phyloP scores from a whole-genome alignment of 331 rosid species.

The Saraca asoca region DNA sequence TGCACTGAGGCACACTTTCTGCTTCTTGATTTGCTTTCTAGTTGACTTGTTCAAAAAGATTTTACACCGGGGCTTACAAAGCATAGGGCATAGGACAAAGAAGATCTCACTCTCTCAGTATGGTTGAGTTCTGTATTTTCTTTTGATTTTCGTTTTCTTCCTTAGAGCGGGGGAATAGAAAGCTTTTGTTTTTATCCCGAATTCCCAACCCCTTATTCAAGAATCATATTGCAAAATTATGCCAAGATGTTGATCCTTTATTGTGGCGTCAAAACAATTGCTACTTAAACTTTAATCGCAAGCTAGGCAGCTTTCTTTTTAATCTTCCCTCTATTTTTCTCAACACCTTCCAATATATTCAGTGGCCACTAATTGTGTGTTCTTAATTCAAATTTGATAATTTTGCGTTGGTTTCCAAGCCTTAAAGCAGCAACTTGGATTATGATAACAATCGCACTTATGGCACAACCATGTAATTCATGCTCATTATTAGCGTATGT shows the following conservation, averaged over 20 bases:
- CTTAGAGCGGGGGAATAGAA: neutral
- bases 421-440: too few species aligned
- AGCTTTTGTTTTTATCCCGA: neutral
- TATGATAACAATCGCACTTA: too few species aligned
- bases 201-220: neutral
- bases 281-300: too few species aligned
- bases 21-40: slow-evolving; percentile 12
- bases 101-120: slow-evolving; percentile 28
- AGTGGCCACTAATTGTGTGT: too few species aligned
- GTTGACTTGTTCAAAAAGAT: slow-evolving; percentile 22
- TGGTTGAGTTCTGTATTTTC: neutral
- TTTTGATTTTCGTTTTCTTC: neutral
- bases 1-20: neutral
- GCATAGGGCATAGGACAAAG: slow-evolving; percentile 24
- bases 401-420: too few species aligned
- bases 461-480: too few species aligned
- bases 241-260: neutral
- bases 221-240: neutral
- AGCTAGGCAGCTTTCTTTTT: too few species aligned
- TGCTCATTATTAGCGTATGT: too few species aligned
- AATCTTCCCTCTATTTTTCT: too few species aligned
- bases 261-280: neutral
- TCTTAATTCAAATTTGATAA: too few species aligned
- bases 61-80: slow-evolving; percentile 18
- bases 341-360: too few species aligned